A percentile compares a stretch with the other conserved stretches of the same genome.
phyloP scores from a whole-genome alignment of 257 asterid species.

The Nicotiana otophora region DNA sequence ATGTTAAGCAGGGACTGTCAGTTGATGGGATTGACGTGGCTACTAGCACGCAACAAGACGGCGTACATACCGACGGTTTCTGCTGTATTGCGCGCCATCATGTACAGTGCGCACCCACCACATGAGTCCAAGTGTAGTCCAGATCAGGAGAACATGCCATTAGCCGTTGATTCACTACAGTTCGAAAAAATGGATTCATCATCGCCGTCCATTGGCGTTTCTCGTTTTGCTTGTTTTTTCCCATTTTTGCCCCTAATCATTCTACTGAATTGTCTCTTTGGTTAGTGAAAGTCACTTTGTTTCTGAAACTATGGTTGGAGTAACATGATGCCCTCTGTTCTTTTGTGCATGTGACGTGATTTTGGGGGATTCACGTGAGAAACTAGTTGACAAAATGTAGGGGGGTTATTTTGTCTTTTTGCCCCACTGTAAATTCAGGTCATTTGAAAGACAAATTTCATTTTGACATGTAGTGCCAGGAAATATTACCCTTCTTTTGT shows the following conservation, averaged over 20 bases:
- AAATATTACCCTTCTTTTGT: neutral
- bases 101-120: slow-evolving; percentile 91
- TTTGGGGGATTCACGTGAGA: slow-evolving; percentile 51
- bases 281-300: neutral
- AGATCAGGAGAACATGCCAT: slow-evolving; percentile 99
- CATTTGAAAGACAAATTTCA: neutral
- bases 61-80: slow-evolving; percentile 97
- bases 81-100: slow-evolving; percentile 92
- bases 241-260: slow-evolving; percentile 49
- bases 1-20: slow-evolving; percentile 85
- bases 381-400: slow-evolving; percentile 36
- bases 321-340: neutral
- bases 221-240: slow-evolving; percentile 4
- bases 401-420: slow-evolving; percentile 42
- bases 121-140: slow-evolving; percentile 87
- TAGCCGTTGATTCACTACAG: slow-evolving; percentile 92
- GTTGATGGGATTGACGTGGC: slow-evolving; percentile 99
- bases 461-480: slow-evolving; percentile 21
- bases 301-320: neutral
- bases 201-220: neutral
- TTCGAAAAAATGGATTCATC: slow-evolving; percentile 52
- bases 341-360: slow-evolving; percentile 26
- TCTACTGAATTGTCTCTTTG: neutral
- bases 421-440: slow-evolving; percentile 46
- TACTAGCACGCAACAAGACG: slow-evolving; percentile 92